A percentile compares a stretch with the other conserved stretches of the same genome.
Conservation (phyloP, 805 yeast genomes). For the Candida berthetii region DNA sequence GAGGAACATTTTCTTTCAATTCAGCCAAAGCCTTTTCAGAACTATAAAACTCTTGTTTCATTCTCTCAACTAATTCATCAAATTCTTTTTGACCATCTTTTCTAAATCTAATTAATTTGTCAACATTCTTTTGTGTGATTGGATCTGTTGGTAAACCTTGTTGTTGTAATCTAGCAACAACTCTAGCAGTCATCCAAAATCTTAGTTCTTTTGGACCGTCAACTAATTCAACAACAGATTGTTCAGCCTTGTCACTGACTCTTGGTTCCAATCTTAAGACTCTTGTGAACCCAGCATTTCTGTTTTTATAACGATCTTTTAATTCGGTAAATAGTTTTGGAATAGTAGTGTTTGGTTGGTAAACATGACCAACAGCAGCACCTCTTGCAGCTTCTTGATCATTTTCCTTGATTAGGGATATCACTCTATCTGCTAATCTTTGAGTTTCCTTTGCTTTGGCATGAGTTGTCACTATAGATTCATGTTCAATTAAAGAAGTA, state of each 20-base stretch:
- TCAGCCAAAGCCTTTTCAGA: slow-evolving; percentile 3
- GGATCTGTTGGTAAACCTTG: slow-evolving; percentile 49
- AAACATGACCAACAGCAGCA: slow-evolving; percentile 33
- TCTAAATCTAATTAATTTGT: slow-evolving; percentile 39
- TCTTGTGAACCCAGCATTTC: slow-evolving; percentile 83
- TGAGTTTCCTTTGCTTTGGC: slow-evolving; percentile 73
- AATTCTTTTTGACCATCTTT: slow-evolving; percentile 49
- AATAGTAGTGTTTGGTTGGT: slow-evolving; percentile 41
- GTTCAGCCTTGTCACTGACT: slow-evolving; percentile 85
- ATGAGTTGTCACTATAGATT: slow-evolving; percentile 64
- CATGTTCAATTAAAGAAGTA: slow-evolving; percentile 62
- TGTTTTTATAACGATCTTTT: slow-evolving; percentile 51
- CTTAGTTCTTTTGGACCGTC: slow-evolving; percentile 69
- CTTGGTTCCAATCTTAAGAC: slow-evolving; percentile 80
- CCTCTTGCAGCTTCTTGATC: slow-evolving; percentile 21
- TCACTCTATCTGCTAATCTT: slow-evolving; percentile 53
- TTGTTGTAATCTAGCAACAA: slow-evolving; percentile 72
- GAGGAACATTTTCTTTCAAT: slow-evolving; percentile 13
- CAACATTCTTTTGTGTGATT: slow-evolving; percentile 51
- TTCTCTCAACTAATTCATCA: slow-evolving; percentile 52
- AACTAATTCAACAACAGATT: slow-evolving; percentile 81
- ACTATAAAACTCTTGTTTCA: slow-evolving; percentile 39
- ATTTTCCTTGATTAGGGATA: slow-evolving; percentile 49
- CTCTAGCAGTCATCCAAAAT: slow-evolving; percentile 72
- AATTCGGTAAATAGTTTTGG: slow-evolving; percentile 67